These are phyloP conservation scores for Quercus dentata DNA, from an alignment of 306 rosid genomes.

Conservation along the genomic window DNA sequence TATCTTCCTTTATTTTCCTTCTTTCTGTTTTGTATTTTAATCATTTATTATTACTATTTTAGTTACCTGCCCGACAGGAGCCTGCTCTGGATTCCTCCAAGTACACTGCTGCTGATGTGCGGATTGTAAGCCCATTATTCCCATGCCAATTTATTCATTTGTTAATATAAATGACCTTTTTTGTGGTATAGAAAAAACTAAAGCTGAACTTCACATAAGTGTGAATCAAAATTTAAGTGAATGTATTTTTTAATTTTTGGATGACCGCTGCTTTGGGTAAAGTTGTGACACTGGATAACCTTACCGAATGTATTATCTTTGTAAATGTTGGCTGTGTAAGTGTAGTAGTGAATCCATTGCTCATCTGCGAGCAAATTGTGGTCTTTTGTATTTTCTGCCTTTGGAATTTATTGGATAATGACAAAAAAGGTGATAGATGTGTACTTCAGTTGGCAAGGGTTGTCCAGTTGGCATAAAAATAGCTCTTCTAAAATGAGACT, in stretches of 20 bases:
- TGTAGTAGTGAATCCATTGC: too few species aligned
- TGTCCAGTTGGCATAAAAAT: too few species aligned
- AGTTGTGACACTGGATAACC: too few species aligned
- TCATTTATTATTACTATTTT: constrained; percentile 21
- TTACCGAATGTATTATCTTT: too few species aligned
- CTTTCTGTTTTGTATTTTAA: not conserved
- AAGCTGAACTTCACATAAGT: not conserved
- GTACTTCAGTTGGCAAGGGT: too few species aligned
- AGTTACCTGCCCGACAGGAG: constrained; percentile 94
- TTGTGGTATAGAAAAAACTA: not conserved
- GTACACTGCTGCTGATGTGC: constrained; percentile 96
- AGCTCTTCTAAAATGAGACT: too few species aligned
- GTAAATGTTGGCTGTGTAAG: too few species aligned
- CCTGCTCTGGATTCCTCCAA: constrained; percentile 82
- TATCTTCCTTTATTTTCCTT: not conserved
- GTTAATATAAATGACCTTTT: not conserved
- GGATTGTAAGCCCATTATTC: constrained; percentile 71
- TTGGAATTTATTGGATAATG: too few species aligned
- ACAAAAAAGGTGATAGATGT: too few species aligned
- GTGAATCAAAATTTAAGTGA: not conserved
- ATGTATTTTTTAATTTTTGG: not conserved
- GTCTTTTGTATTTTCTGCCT: too few species aligned
- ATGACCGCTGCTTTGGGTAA: too few species aligned
- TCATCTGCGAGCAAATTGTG: too few species aligned
- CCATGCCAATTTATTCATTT: constrained; percentile 1